Percentiles rank a stretch among this genome's conserved stretches.
Conservation (phyloP, 2,329 filamentous ascomycete species). For the Trichoderma gracile region DNA sequence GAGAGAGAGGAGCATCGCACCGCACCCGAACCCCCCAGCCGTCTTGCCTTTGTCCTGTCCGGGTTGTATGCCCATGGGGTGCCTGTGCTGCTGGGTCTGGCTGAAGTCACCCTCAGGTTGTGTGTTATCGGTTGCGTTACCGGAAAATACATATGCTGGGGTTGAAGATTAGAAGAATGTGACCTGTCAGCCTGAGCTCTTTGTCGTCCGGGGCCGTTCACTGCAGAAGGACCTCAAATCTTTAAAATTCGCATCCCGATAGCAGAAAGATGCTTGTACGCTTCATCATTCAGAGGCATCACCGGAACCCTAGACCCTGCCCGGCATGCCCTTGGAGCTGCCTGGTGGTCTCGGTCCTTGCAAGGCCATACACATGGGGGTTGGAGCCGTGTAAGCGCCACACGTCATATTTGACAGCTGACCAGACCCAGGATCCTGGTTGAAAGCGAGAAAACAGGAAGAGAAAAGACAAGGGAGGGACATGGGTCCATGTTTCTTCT, state of each 20-base stretch:
- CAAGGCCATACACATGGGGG: not conserved
- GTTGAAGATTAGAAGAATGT: constrained; percentile 13
- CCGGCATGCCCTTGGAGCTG: not conserved
- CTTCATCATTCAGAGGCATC: constrained; percentile 1
- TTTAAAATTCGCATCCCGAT: constrained; percentile 22
- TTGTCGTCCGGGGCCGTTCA: not conserved
- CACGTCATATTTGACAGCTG: constrained; percentile 18
- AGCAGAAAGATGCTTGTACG: not conserved
- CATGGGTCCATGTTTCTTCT: not conserved
- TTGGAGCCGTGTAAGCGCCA: not conserved
- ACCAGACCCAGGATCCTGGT: not conserved
- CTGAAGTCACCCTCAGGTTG: not conserved
- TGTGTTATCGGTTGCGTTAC: not conserved
- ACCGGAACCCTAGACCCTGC: not conserved
- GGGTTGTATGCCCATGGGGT: too few species aligned
- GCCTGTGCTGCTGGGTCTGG: too few species aligned
- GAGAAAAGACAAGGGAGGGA: not conserved
- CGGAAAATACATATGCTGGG: constrained; percentile 6
- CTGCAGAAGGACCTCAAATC: not conserved
- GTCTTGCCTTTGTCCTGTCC: not conserved
- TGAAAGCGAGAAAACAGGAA: not conserved
- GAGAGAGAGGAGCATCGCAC: not conserved
- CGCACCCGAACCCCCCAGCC: constrained; percentile 12
- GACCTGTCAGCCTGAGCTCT: not conserved
- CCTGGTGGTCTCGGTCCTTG: not conserved